Evolutionary conservation across 192 early-diverging fungal species (phyloP).

Genomic region (Coemansia sp.): DNA sequence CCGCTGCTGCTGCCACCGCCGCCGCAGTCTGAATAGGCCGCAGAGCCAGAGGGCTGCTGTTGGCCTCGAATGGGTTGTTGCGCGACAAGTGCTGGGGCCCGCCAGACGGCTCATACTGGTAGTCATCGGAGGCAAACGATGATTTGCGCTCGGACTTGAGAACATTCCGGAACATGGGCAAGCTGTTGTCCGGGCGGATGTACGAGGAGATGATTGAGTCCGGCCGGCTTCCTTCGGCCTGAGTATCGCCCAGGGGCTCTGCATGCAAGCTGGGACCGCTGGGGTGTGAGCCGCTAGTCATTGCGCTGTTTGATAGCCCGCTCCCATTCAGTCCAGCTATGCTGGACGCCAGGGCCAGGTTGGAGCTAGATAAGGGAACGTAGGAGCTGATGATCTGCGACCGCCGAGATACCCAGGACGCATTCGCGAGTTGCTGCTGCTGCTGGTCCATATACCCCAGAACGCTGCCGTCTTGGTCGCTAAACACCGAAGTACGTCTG

Average conservation of each 20-base stretch:
- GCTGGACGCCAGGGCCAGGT: slow-evolving; percentile 15
- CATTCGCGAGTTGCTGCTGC: background rate
- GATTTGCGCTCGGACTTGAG: slow-evolving; percentile 23
- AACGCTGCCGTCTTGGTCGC: background rate
- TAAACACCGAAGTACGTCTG: background rate
- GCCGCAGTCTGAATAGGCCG: background rate
- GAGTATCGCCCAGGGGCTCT: slow-evolving; percentile 21
- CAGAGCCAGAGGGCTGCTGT: background rate
- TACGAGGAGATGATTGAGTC: slow-evolving; percentile 45
- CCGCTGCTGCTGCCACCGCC: too few species aligned
- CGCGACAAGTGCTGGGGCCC: background rate
- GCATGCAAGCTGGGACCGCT: slow-evolving; percentile 49
- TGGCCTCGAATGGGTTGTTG: slow-evolving; percentile 18
- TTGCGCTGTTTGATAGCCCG: slow-evolving; percentile 12
- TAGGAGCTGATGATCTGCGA: slow-evolving; percentile 21
- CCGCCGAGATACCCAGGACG: background rate
- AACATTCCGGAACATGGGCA: slow-evolving; percentile 15
- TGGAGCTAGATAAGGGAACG: slow-evolving; percentile 47
- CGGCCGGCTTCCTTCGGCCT: slow-evolving; percentile 5
- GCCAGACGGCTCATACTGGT: slow-evolving; percentile 44
- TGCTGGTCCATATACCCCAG: background rate
- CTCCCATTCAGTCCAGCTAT: background rate
- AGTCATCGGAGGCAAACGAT: slow-evolving; percentile 46
- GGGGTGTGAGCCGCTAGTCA: slow-evolving; percentile 21
- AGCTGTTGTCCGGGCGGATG: slow-evolving; percentile 35